Percentiles rank a stretch among this genome's conserved stretches.
Evolutionary conservation across 768 basidiomycete species (phyloP).

Genomic region (Thelephora aurantiotincta): DNA sequence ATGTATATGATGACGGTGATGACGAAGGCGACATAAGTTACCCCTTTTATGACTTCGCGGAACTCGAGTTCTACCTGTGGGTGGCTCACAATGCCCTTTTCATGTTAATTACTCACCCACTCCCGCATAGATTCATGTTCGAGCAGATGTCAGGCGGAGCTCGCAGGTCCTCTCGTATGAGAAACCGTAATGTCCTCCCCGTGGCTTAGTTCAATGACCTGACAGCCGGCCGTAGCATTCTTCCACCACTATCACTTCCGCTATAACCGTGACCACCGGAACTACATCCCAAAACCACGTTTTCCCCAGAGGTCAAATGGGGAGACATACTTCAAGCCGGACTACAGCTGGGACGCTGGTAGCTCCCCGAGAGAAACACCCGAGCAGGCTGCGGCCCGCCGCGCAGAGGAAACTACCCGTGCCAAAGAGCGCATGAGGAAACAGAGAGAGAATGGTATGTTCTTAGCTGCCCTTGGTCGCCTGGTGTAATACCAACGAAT

Average conservation of each 20-base stretch:
- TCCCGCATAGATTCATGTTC: constrained; percentile 28
- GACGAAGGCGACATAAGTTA: constrained; percentile 21
- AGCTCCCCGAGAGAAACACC: constrained; percentile 31
- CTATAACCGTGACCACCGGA: background rate
- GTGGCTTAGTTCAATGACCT: constrained; percentile 11
- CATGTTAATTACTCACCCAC: background rate
- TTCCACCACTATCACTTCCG: background rate
- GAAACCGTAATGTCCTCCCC: constrained; percentile 5
- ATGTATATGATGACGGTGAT: constrained; percentile 23
- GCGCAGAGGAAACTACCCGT: constrained; percentile 30
- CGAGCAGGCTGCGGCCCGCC: constrained; percentile 36
- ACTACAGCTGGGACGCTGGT: no score
- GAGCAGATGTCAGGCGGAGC: constrained; percentile 28
- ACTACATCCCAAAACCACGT: background rate
- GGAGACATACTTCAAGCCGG: no score
- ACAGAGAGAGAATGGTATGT: constrained; percentile 38
- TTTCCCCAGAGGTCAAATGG: background rate
- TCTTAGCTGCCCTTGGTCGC: background rate
- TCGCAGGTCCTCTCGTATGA: background rate
- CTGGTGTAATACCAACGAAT: background rate
- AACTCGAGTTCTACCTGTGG: constrained; percentile 33
- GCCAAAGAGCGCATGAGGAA: constrained; percentile 30
- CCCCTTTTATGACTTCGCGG: constrained; percentile 10
- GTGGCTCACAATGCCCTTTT: constrained; percentile 4
- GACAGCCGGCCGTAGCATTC: constrained; percentile 39